Base-by-base conservation (phyloP, 306 rosid species). In the Dryas drummondii region DNA sequence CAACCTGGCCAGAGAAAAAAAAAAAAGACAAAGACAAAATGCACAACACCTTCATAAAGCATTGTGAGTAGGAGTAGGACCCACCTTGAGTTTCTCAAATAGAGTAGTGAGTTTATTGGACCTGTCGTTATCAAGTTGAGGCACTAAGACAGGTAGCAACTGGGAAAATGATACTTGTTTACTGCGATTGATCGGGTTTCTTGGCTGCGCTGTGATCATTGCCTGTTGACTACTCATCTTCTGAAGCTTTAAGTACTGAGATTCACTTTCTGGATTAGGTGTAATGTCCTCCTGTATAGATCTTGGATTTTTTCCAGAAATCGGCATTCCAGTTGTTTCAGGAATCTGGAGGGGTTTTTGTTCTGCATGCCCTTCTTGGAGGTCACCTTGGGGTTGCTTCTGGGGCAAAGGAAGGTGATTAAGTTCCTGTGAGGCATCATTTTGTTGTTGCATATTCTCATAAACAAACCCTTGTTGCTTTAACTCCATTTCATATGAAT, bases 191-290 rank as follows among this genome's bases (percentile, higher is more conserved):
- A 55, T 66, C 60, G 86, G 89, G 83, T 73, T 87, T 82, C 85
- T 83, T 66, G 91, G 85, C 79, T 84, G 92, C 76, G 86, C 96
- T 7, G 77, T 62, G 63, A 82, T 78, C 51, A 88, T 82, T 60
- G 93, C 90, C 84, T 91, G 97, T 83, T 94, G 98, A 86, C 88
- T 90, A 80, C 97, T 94, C 84, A 91, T 91, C 90, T 90, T 91
- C 84, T 91, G 97, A 79, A 94, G 80, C 80, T 91, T 94, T 68
- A 83, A 79, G 80, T 90, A 94, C 78, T 91, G 97, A 69, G 96
- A 87, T 63, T 91, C 94, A 49, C 79, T 81, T 40, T 68, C 89
- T 45, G 84, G 84, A 71, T 72, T 80, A 59, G 81, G 84, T 57
- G 84, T 74, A 73, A 86, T 81, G 70, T 82, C 86, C 75, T 87